Conservation (phyloP, 345 rosid genomes). For the Odontarrhena argentea region DNA sequence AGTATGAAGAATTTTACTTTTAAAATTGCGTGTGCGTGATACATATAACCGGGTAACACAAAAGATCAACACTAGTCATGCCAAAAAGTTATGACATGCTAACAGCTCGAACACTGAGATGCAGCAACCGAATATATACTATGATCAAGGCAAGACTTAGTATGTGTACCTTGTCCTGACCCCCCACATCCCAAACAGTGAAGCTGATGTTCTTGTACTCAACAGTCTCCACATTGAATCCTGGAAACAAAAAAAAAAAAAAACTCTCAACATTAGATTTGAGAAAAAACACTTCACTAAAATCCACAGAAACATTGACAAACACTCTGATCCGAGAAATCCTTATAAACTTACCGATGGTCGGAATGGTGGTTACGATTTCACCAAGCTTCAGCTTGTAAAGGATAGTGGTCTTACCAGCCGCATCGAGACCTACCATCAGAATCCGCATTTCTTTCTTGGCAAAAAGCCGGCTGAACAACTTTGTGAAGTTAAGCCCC, state of each 20-base stretch:
- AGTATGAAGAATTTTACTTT: background rate
- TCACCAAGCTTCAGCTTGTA: slow-evolving; percentile 89
- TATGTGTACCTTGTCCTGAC: slow-evolving; percentile 79
- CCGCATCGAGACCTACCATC: slow-evolving; percentile 89
- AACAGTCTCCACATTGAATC: slow-evolving; percentile 91
- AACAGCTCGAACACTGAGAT: slow-evolving; percentile 8
- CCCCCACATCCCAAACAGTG: slow-evolving; percentile 86
- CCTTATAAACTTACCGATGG: slow-evolving; percentile 57
- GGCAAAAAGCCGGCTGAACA: slow-evolving; percentile 71
- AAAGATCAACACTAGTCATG: slow-evolving; percentile 8
- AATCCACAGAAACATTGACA: background rate
- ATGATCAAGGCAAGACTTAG: slow-evolving; percentile 12
- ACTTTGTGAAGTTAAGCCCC: slow-evolving; percentile 68
- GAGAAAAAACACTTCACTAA: background rate
- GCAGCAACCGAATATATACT: background rate
- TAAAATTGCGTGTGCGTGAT: background rate
- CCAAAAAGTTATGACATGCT: background rate
- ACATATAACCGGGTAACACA: background rate
- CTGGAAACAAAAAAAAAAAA: slow-evolving; percentile 41
- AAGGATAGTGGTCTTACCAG: slow-evolving; percentile 84
- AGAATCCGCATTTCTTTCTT: slow-evolving; percentile 82
- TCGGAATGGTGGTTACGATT: slow-evolving; percentile 82
- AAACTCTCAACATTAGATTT: background rate
- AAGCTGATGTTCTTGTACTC: slow-evolving; percentile 90
- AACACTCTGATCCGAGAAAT: background rate